Conservation (phyloP, 106 monocot genomes). For the Allium cepa region DNA sequence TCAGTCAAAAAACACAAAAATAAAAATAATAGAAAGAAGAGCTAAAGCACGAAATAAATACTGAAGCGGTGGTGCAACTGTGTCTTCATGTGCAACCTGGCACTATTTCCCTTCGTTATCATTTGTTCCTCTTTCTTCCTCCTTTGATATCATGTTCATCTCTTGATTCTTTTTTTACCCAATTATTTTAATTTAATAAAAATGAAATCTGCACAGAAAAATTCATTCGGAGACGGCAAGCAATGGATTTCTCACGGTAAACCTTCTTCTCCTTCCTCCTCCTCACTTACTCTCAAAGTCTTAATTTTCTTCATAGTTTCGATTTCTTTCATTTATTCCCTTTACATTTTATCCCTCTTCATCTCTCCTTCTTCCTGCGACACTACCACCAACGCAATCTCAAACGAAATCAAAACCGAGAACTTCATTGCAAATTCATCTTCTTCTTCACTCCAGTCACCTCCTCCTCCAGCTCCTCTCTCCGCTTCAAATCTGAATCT, state of each 20-base stretch:
- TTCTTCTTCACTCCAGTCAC: not conserved
- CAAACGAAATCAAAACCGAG: conserved; percentile 1
- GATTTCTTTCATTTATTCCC: conserved; percentile 27
- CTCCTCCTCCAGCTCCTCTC: conserved; percentile 2
- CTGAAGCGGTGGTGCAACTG: not conserved
- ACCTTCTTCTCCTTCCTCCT: not conserved
- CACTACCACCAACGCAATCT: not conserved
- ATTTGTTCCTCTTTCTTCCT: not conserved
- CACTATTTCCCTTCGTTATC: not conserved
- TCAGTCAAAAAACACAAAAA: not conserved
- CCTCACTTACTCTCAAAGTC: not conserved
- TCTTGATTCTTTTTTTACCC: not conserved
- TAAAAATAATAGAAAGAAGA: not conserved
- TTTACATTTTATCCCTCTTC: conserved; percentile 30
- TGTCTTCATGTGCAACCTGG: not conserved
- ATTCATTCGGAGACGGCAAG: not conserved
- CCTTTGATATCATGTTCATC: not conserved
- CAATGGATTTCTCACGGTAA: not conserved
- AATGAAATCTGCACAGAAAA: not conserved
- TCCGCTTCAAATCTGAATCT: not conserved
- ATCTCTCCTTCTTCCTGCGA: conserved; percentile 10
- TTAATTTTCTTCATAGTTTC: conserved; percentile 13
- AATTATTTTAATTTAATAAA: not conserved
- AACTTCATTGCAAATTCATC: not conserved
- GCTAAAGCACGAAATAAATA: not conserved